These are phyloP conservation scores for Neofusicoccum laricinum DNA, from an alignment of 2,329 filamentous ascomycete genomes.

Conservation along the genomic window DNA sequence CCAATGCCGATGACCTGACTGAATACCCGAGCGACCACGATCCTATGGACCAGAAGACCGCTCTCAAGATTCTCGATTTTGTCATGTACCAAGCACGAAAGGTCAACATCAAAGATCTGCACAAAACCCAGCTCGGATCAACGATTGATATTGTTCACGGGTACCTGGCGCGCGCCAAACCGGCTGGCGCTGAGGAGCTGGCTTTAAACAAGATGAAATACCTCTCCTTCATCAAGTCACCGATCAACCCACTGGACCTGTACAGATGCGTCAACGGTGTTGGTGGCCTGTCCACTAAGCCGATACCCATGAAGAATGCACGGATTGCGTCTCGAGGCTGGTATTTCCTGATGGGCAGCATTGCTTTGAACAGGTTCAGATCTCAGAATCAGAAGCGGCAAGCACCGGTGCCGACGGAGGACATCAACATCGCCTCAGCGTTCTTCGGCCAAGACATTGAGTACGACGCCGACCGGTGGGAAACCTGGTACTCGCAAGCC, in stretches of 20 bases:
- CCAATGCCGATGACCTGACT: conserved; percentile 32
- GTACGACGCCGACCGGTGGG: conserved; percentile 78
- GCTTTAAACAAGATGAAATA: conserved; percentile 85
- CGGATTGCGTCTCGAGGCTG: conserved; percentile 76
- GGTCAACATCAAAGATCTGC: conserved; percentile 84
- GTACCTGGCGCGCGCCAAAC: conserved; percentile 73
- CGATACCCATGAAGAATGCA: conserved; percentile 62
- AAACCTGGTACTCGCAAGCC: conserved; percentile 84
- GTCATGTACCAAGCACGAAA: conserved; percentile 77
- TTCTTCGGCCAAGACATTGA: conserved; percentile 81
- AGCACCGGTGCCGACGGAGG: conserved; percentile 75
- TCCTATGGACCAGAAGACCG: conserved; percentile 74
- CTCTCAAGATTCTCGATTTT: conserved; percentile 78
- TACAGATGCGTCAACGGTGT: conserved; percentile 79
- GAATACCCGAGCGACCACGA: conserved; percentile 75
- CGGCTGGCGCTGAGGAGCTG: conserved; percentile 64
- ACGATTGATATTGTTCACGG: conserved; percentile 93
- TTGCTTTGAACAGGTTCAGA: conserved; percentile 83
- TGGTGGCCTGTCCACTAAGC: conserved; percentile 45
- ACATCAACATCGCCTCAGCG: conserved; percentile 75
- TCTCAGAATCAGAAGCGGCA: conserved; percentile 76
- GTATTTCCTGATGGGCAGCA: conserved; percentile 89
- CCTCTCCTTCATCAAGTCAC: conserved; percentile 74
- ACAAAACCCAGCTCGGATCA: conserved; percentile 84
- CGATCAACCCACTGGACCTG: conserved; percentile 76